Evolutionary conservation across 2,329 filamentous ascomycete species (phyloP).

Genomic region (Calonectria crousiana): DNA sequence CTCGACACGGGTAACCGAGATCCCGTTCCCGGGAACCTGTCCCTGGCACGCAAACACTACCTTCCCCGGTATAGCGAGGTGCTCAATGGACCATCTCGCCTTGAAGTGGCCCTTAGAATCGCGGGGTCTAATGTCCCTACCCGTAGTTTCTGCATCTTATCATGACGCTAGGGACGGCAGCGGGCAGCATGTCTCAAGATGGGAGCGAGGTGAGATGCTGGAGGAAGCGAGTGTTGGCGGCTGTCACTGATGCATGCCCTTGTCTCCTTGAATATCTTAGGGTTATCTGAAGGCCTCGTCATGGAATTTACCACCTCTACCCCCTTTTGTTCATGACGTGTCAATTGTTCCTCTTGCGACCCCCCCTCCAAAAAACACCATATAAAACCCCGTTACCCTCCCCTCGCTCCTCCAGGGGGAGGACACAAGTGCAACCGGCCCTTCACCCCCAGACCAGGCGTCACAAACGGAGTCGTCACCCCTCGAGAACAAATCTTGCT

Average conservation of each 20-base stretch:
- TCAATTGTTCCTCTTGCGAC: slow-evolving; percentile 18
- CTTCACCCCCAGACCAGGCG: slow-evolving; percentile 9
- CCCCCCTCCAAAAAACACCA: not conserved
- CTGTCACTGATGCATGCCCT: not conserved
- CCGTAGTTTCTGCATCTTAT: not conserved
- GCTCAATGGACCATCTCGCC: not conserved
- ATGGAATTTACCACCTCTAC: not conserved
- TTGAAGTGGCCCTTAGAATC: not conserved
- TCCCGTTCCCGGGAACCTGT: slow-evolving; percentile 27
- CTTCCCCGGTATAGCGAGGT: slow-evolving; percentile 24
- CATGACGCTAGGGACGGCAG: not conserved
- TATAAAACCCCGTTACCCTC: slow-evolving; percentile 26
- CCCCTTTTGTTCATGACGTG: slow-evolving; percentile 18
- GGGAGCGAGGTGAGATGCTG: not conserved
- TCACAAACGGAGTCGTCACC: slow-evolving; percentile 10
- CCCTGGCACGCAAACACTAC: slow-evolving; percentile 31
- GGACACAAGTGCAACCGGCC: slow-evolving; percentile 34
- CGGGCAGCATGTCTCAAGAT: not conserved
- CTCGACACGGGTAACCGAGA: slow-evolving; percentile 32
- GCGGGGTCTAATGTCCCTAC: not conserved
- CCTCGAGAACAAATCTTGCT: slow-evolving; percentile 17
- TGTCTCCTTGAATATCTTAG: not conserved
- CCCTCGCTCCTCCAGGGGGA: slow-evolving; percentile 29
- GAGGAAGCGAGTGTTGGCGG: not conserved
- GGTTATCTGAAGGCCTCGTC: not conserved